A percentile compares a stretch with the other conserved stretches of the same genome.
Evolutionary conservation across 805 yeast species (phyloP).

Genomic region (Cyberlindnera mrakii): DNA sequence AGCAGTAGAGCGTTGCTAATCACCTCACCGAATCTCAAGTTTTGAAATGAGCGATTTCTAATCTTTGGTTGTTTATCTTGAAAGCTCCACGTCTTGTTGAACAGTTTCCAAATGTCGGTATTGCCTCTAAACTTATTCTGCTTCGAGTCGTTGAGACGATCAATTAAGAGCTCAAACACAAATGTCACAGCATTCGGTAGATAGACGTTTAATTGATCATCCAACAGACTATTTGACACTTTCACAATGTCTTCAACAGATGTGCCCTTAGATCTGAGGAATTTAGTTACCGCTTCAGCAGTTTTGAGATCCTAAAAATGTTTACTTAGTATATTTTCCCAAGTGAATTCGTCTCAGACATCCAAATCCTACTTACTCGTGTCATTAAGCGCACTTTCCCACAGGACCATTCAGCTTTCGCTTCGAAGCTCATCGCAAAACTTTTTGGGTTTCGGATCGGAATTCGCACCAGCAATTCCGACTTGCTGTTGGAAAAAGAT

Average conservation of each 20-base stretch:
- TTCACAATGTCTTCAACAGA: slow-evolving; percentile 35
- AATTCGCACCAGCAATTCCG: background rate
- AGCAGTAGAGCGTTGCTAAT: slow-evolving; percentile 21
- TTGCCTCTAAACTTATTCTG: slow-evolving; percentile 37
- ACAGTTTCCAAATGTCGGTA: slow-evolving; percentile 44
- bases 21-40: slow-evolving; percentile 35
- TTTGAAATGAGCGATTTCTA: slow-evolving; percentile 37
- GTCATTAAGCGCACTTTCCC: background rate
- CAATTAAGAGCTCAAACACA: slow-evolving; percentile 52
- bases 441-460: background rate
- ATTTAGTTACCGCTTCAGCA: slow-evolving; percentile 47
- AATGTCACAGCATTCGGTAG: slow-evolving; percentile 54
- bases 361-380: background rate
- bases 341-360: too few relatives aligned
- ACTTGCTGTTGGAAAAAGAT: slow-evolving; percentile 2
- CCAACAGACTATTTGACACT: slow-evolving; percentile 29
- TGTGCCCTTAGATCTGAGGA: slow-evolving; percentile 48
- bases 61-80: slow-evolving; percentile 24
- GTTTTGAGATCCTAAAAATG: slow-evolving; percentile 15
- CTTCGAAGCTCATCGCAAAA: slow-evolving; percentile 4
- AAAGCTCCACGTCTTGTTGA: slow-evolving; percentile 33
- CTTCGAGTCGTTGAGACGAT: slow-evolving; percentile 48
- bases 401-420: too few relatives aligned
- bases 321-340: background rate
- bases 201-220: slow-evolving; percentile 28